These are phyloP conservation scores for Tubosaeta sp. DNA, from an alignment of 768 basidiomycete species.

Conservation along the genomic window DNA sequence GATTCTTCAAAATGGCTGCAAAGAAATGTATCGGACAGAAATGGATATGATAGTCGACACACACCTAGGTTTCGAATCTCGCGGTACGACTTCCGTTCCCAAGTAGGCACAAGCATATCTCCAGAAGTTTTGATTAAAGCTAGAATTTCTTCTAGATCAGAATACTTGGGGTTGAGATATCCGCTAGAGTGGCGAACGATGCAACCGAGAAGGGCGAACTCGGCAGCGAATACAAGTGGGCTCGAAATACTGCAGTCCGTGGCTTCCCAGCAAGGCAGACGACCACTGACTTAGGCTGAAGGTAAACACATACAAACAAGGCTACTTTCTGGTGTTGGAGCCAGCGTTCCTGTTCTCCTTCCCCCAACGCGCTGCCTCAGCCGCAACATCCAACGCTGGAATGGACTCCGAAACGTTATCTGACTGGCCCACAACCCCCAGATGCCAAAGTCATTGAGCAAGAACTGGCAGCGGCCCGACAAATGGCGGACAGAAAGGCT, in stretches of 20 bases:
- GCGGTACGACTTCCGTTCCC: background rate
- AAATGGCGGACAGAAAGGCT: constrained; percentile 72
- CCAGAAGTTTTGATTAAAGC: background rate
- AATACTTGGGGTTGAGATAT: background rate
- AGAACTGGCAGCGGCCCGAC: constrained; percentile 70
- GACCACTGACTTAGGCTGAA: no score
- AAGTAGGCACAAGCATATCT: background rate
- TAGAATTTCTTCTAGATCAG: background rate
- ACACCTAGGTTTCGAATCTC: background rate
- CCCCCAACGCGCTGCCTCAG: constrained; percentile 42
- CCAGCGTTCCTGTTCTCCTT: constrained; percentile 49
- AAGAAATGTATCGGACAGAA: background rate
- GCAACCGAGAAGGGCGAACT: background rate
- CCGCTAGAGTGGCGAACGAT: background rate
- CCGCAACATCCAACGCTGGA: constrained; percentile 44
- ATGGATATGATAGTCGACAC: background rate
- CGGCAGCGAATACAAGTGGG: no score
- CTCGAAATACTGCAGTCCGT: background rate
- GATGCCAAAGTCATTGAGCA: constrained; percentile 72
- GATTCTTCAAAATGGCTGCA: background rate
- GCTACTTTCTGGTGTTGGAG: constrained; percentile 9
- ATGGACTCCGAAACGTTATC: constrained; percentile 74
- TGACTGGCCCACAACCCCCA: constrained; percentile 69
- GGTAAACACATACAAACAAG: background rate
- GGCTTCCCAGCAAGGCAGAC: no score